Base-by-base conservation (phyloP, 495 filamentous ascomycete genomes). In the Aspergillus kassunensis region DNA sequence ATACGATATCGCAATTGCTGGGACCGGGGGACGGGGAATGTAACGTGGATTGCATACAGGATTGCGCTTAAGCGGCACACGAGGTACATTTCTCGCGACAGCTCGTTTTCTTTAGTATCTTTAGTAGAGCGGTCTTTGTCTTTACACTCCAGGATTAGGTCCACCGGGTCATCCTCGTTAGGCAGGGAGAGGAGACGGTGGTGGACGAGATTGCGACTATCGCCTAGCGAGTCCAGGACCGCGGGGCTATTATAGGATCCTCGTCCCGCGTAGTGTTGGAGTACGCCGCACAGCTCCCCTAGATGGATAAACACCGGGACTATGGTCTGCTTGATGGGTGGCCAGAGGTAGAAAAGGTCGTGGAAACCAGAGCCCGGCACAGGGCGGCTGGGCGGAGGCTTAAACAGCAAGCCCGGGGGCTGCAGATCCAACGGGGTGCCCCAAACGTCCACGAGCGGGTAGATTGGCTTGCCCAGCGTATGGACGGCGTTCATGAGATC, bases 121-220 rank as follows among this genome's bases (percentile, higher is more conserved):
- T n/a, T n/a, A n/a, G n/a, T n/a, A n/a, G n/a, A n/a, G n/a, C 36
- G 7, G 24, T 9, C 27, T n/a, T 13, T 3, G 18, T 45, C 43
- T 21, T 33, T 30, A 21, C 16, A 34, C 6, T 46, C 7, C n/a
- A 48, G 12, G n/a, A 36, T 15, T 11, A 15, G 5, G 12, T 33
- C 44, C 2, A 21, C 2, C 3, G 19, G 18, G 29, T 50, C 47
- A 3, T 41, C 21, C 16, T 50, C 47, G 10, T 50, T 18, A 1
- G 47, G 47, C 25, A 50, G 25, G 7, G 47, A 50, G 2, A 50
- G 27, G 5, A 50, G 36, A 7, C 36, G 35, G 47, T 50, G 47
- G 36, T 50, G 47, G 24, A 50, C 25, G 1, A 33, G 23, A 30
- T 50, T 50, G 2, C 47, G 25, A 15, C 47, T 30, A 42, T 50